Base-by-base conservation (phyloP, 495 filamentous ascomycete genomes). In the Aspergillus indologenus region DNA sequence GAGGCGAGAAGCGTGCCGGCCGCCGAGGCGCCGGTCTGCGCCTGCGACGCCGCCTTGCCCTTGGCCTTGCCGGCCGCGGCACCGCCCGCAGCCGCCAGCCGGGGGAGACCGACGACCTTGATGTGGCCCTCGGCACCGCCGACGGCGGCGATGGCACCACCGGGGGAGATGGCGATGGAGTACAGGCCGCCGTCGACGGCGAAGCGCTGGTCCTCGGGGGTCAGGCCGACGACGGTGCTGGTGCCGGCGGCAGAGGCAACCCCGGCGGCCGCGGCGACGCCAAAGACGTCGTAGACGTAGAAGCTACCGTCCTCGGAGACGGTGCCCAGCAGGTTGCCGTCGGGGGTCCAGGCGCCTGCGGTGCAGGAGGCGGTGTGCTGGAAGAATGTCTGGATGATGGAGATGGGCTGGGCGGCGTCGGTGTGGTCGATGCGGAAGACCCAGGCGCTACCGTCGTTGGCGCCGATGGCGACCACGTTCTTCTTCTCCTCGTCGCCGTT, bases 381-480 rank as follows among this genome's bases (percentile, higher is more conserved):
- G 79, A 94, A 96, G 77, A 92, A 95, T 45, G 86, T 85, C 73
- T 97, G 91, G 20, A 93, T 80, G 68, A 98, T 92, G 49, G 86
- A 85, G 58, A 98, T 79, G 4, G 82, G 83, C 47, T 78, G 81
- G 61, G 73, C 73, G 68, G 77, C 53, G 61, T 90, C 85, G 9
- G 77, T 74, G 19, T 81, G 71, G 64, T 95, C 88, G 66, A 98
- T 81, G 7, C 83, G 86, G 74, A 97, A 94, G 6, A 99, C 88
- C 95, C 95, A 99, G 6, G 96, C 90, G 49, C 85, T 89, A 46
- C 95, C 95, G 69, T 99, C 93, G n/a, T 81, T 88, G 43, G 91
- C 91, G 42, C 95, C 95, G 20, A 98, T 72, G 0, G 95, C 95
- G 61, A 99, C 67, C n/a, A 89, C 85, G 71, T 97, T 95, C 22